Evolutionary conservation across 257 asterid species (phyloP).

Genomic region (Salvia splendens): DNA sequence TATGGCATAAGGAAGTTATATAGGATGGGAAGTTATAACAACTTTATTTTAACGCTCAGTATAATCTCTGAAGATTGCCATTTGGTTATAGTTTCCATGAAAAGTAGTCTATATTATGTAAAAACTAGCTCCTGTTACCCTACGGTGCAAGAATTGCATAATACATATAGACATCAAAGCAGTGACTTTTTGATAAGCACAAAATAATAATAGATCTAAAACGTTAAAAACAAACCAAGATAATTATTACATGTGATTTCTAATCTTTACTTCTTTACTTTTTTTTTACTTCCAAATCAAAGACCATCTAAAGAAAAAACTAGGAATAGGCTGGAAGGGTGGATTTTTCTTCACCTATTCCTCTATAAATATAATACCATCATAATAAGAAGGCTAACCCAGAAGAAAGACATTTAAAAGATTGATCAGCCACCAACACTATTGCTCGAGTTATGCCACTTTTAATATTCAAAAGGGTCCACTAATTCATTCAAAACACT

Average conservation of each 20-base stretch:
- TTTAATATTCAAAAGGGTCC: background rate
- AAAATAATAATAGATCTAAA: background rate
- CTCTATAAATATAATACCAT: background rate
- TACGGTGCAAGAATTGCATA: too few relatives aligned
- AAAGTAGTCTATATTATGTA: too few relatives aligned
- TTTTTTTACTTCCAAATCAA: constrained; percentile 18
- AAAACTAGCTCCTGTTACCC: too few relatives aligned
- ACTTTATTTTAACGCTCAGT: background rate
- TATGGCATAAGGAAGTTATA: too few relatives aligned
- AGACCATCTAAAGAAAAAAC: background rate
- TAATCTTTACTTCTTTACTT: constrained; percentile 11
- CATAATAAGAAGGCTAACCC: constrained; percentile 5
- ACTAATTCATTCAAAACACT: background rate
- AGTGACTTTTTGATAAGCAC: constrained; percentile 13
- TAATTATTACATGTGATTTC: background rate
- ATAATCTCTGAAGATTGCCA: too few relatives aligned
- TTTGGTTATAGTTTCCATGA: too few relatives aligned
- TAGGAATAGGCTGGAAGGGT: too few relatives aligned
- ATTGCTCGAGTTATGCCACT: background rate
- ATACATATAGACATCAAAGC: background rate
- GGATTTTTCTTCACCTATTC: too few relatives aligned
- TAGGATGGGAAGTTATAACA: background rate
- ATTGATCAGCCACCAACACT: background rate
- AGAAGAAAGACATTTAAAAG: background rate
- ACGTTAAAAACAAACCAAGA: too few relatives aligned